phyloP scores from a whole-genome alignment of 2,329 filamentous ascomycete species.

The Nannizziopsis barbatae region DNA sequence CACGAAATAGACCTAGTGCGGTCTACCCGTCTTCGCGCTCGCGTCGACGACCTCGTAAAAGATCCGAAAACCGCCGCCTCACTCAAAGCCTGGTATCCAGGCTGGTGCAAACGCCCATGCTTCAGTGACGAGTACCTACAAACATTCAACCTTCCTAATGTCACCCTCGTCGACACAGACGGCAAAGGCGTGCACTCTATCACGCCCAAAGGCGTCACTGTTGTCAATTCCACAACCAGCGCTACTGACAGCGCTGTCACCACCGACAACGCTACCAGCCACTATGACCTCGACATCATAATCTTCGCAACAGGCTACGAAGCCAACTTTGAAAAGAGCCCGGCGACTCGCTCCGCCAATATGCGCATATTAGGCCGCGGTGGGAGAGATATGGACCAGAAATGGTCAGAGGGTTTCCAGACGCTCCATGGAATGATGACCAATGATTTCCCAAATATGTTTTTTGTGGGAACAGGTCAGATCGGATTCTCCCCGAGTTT shows the following conservation, averaged over 20 bases:
- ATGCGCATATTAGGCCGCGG: slow-evolving; percentile 37
- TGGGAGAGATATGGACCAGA: slow-evolving; percentile 36
- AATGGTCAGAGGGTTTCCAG: slow-evolving; percentile 36
- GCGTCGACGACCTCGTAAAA: slow-evolving; percentile 40
- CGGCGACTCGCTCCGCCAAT: slow-evolving; percentile 18
- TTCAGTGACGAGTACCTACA: slow-evolving; percentile 42
- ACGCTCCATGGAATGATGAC: slow-evolving; percentile 45
- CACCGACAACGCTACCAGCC: slow-evolving; percentile 37
- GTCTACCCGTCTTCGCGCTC: slow-evolving; percentile 28
- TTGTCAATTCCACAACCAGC: slow-evolving; percentile 49
- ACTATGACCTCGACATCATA: slow-evolving; percentile 41
- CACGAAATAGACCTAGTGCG: neutral
- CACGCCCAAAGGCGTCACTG: slow-evolving; percentile 47
- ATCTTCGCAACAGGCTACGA: slow-evolving; percentile 40
- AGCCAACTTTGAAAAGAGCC: slow-evolving; percentile 4
- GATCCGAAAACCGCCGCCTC: slow-evolving; percentile 41
- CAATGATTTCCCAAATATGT: slow-evolving; percentile 46
- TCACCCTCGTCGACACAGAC: slow-evolving; percentile 50
- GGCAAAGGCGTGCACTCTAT: slow-evolving; percentile 47
- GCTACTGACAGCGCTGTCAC: slow-evolving; percentile 42
- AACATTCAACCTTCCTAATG: slow-evolving; percentile 47
- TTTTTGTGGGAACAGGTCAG: slow-evolving; percentile 39
- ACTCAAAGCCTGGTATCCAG: slow-evolving; percentile 48
- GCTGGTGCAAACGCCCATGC: slow-evolving; percentile 53
- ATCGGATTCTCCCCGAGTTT: slow-evolving; percentile 17